These are phyloP conservation scores for Barbatosphaeria neglecta DNA, from an alignment of 495 filamentous ascomycete genomes.

Conservation along the genomic window DNA sequence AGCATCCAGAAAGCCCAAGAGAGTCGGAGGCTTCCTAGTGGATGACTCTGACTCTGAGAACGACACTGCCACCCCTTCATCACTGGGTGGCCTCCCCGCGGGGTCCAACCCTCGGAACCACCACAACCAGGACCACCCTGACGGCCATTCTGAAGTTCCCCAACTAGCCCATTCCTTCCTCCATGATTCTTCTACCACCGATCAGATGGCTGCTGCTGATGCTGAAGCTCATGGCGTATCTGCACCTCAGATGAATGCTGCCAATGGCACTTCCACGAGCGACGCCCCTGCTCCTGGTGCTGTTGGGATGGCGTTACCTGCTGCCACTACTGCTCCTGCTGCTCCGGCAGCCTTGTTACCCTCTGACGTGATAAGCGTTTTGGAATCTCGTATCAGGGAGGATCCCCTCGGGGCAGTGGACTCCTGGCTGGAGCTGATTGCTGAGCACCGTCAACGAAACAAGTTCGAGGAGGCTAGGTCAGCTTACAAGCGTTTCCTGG, in stretches of 20 bases:
- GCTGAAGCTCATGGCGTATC: slow-evolving; percentile 10
- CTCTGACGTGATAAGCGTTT: slow-evolving; percentile 67
- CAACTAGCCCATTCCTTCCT: slow-evolving; percentile 12
- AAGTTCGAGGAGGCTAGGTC: slow-evolving; percentile 71
- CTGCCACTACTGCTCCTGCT: slow-evolving; percentile 12
- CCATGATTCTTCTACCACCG: slow-evolving; percentile 11
- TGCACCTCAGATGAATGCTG: slow-evolving; percentile 14
- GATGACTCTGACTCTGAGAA: slow-evolving; percentile 55
- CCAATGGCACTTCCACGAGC: slow-evolving; percentile 3
- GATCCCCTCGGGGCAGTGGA: slow-evolving; percentile 85
- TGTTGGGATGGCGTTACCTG: slow-evolving; percentile 5
- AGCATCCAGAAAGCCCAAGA: slow-evolving; percentile 48
- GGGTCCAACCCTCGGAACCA: no score
- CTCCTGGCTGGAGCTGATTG: slow-evolving; percentile 79
- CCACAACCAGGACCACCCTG: no score
- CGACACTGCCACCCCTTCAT: slow-evolving; percentile 15
- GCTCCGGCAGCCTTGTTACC: slow-evolving; percentile 34
- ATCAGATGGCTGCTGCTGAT: slow-evolving; percentile 7
- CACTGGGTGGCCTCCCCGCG: slow-evolving; percentile 7
- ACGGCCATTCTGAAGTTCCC: no score
- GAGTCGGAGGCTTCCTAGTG: slow-evolving; percentile 68
- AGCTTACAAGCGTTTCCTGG: slow-evolving; percentile 75
- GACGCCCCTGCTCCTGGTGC: slow-evolving; percentile 3
- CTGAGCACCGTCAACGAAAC: slow-evolving; percentile 69
- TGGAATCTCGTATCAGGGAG: slow-evolving; percentile 82